These are phyloP conservation scores for Mucor piriformis DNA, from an alignment of 371 early-diverging fungal species.

Conservation along the genomic window DNA sequence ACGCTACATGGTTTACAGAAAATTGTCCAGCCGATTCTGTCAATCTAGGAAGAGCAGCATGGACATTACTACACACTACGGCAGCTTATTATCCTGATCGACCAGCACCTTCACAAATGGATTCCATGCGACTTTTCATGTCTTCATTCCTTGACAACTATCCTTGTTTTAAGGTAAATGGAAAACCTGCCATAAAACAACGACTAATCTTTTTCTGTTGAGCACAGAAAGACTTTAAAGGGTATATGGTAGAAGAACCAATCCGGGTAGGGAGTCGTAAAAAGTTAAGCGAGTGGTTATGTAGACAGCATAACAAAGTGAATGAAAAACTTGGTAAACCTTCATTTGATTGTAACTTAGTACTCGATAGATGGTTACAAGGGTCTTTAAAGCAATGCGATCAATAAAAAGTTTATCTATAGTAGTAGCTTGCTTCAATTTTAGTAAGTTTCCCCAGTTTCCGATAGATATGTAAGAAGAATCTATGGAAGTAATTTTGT, in stretches of 20 bases:
- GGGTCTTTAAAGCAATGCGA: slow-evolving; percentile 71
- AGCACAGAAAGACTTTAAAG: slow-evolving; percentile 63
- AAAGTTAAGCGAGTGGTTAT: slow-evolving; percentile 84
- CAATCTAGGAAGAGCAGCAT: slow-evolving; percentile 88
- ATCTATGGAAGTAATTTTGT: too few species aligned
- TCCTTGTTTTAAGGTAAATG: slow-evolving; percentile 75
- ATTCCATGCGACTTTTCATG: slow-evolving; percentile 72
- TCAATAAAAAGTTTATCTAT: slow-evolving; percentile 29
- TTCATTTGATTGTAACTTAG: slow-evolving; percentile 86
- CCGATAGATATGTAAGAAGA: too few species aligned
- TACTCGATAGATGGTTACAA: slow-evolving; percentile 89
- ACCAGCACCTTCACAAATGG: slow-evolving; percentile 80
- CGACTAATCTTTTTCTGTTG: background rate
- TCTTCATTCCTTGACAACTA: slow-evolving; percentile 86
- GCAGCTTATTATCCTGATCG: slow-evolving; percentile 96
- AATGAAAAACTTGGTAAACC: slow-evolving; percentile 89
- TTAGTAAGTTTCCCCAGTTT: too few species aligned
- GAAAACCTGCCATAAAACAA: slow-evolving; percentile 17
- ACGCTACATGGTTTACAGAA: slow-evolving; percentile 10
- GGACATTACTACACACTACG: slow-evolving; percentile 99
- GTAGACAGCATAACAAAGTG: slow-evolving; percentile 94
- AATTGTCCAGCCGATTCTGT: slow-evolving; percentile 86
- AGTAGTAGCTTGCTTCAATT: too few species aligned
- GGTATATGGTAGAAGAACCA: slow-evolving; percentile 69
- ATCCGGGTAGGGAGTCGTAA: slow-evolving; percentile 74